Evolutionary conservation across 441 rosid genomes (phyloP).

Genomic region (Eutrema salsugineum): DNA sequence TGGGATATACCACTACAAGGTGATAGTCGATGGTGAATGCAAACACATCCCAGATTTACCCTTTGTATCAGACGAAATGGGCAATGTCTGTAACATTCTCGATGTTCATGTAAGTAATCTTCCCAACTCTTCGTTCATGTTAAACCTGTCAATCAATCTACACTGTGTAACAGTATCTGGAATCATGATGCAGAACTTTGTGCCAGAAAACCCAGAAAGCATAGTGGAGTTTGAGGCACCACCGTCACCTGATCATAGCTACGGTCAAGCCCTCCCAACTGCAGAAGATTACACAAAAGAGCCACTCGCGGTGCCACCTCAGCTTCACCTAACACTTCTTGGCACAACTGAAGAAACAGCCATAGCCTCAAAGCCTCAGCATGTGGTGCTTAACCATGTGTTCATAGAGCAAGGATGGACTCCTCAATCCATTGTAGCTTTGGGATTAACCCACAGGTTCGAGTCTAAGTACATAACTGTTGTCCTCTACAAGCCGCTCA

Average conservation of each 20-base stretch:
- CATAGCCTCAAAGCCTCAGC: constrained; percentile 54
- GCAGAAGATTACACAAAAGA: constrained; percentile 84
- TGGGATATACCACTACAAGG: constrained; percentile 83
- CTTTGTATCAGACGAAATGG: constrained; percentile 58
- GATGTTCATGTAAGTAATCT: constrained; percentile 68
- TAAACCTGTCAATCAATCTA: background rate
- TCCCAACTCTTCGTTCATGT: background rate
- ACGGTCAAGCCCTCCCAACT: constrained; percentile 52
- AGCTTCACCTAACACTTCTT: constrained; percentile 65
- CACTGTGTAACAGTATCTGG: background rate
- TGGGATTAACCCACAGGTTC: constrained; percentile 85
- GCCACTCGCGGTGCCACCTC: constrained; percentile 66
- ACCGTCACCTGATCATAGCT: constrained; percentile 72
- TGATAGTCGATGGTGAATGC: constrained; percentile 84
- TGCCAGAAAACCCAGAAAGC: constrained; percentile 79
- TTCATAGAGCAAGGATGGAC: constrained; percentile 80
- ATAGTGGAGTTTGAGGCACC: constrained; percentile 78
- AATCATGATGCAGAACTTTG: constrained; percentile 49
- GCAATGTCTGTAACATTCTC: constrained; percentile 70
- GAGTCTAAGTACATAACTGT: constrained; percentile 87
- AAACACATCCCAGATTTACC: constrained; percentile 83
- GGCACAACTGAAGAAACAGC: constrained; percentile 45
- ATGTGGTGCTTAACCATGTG: constrained; percentile 84
- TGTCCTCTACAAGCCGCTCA: constrained; percentile 76
- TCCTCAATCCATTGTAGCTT: constrained; percentile 68